Evolutionary conservation across 1,284 basidiomycete species (phyloP).

Genomic region (Melampsora larici-populina): DNA sequence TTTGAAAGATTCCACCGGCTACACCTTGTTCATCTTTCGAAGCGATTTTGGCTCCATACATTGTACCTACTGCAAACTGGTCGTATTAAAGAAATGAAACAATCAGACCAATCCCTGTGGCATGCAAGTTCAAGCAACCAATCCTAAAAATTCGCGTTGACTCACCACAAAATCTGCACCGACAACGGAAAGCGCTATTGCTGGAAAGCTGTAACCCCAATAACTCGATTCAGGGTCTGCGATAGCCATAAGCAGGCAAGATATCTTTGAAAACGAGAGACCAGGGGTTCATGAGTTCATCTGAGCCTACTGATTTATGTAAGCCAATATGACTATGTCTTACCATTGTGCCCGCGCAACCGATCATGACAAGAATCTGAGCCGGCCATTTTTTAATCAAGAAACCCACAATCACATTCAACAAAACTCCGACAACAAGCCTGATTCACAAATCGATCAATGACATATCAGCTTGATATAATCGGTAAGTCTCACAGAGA

Average conservation of each 20-base stretch:
- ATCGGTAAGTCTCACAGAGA: neutral
- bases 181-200: conserved; percentile 33
- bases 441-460: neutral
- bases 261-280: too few species aligned
- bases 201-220: conserved; percentile 29
- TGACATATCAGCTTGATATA: neutral
- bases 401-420: conserved; percentile 36
- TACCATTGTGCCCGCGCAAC: conserved; percentile 19
- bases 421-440: conserved; percentile 21
- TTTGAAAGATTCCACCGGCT: conserved; percentile 33
- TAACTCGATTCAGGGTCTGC: conserved; percentile 30
- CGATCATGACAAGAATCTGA: conserved; percentile 27
- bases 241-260: conserved; percentile 19
- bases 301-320: too few species aligned
- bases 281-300: too few species aligned
- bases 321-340: neutral
- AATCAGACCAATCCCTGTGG: neutral
- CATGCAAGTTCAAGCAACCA: neutral
- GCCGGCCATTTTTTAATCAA: conserved; percentile 16
- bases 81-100: neutral
- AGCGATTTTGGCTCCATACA: conserved; percentile 34
- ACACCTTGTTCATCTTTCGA: conserved; percentile 30
- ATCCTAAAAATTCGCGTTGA: neutral
- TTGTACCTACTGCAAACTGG: conserved; percentile 36
- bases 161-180: conserved; percentile 38